phyloP scores from a whole-genome alignment of 2,329 filamentous ascomycete species.

The Penicillium nordicum region DNA sequence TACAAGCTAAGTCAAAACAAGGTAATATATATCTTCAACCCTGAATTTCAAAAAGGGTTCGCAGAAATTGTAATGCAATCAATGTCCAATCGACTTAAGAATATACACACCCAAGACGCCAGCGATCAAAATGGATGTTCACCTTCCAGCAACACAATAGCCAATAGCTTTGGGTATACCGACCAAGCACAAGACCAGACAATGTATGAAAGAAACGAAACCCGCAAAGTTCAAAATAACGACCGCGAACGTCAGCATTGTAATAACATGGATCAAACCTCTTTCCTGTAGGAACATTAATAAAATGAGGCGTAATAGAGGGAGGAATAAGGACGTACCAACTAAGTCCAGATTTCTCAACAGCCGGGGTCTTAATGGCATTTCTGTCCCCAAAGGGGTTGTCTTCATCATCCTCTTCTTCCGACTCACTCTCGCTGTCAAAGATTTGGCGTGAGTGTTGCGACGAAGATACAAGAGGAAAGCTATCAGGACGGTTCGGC shows the following conservation, averaged over 20 bases:
- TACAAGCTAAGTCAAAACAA: background rate
- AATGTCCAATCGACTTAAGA: background rate
- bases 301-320: background rate
- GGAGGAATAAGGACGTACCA: constrained; percentile 29
- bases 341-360: constrained; percentile 32
- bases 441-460: constrained; percentile 32
- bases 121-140: background rate
- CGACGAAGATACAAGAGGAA: constrained; percentile 26
- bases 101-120: background rate
- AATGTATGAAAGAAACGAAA: background rate
- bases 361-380: constrained; percentile 45
- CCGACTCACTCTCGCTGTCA: constrained; percentile 55
- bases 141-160: constrained; percentile 3
- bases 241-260: background rate
- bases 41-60: background rate
- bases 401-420: constrained; percentile 71
- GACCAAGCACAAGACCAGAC: constrained; percentile 1
- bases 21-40: background rate
- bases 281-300: constrained; percentile 27
- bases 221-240: background rate
- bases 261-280: constrained; percentile 20
- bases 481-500: constrained; percentile 62
- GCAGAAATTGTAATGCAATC: background rate
- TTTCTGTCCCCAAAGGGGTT: constrained; percentile 85
- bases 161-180: constrained; percentile 9